Conservation (phyloP, 768 basidiomycete species). For the Panellus pusillus region DNA sequence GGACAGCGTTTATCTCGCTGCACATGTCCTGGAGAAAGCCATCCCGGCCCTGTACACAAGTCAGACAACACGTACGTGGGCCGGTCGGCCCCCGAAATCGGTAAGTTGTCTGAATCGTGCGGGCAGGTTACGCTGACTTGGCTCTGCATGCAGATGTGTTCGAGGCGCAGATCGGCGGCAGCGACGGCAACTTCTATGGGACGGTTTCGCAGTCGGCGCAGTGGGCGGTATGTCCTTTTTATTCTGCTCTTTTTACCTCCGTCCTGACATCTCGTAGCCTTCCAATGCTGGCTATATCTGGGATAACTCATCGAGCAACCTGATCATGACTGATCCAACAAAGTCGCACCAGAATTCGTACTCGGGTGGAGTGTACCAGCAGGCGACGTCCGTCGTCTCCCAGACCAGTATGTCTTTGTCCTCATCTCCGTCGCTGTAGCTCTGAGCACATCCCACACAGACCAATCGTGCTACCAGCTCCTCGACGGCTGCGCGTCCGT, state of each 20-base stretch:
- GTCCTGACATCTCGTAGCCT: constrained; percentile 30
- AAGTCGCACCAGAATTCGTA: constrained; percentile 42
- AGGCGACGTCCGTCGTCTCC: constrained; percentile 38
- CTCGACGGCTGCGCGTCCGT: constrained; percentile 42
- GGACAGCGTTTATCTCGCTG: constrained; percentile 61
- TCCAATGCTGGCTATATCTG: constrained; percentile 46
- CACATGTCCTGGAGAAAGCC: constrained; percentile 56
- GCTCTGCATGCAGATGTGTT: constrained; percentile 36
- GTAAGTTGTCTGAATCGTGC: too few species aligned
- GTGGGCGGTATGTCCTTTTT: constrained; percentile 34
- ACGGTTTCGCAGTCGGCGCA: constrained; percentile 56
- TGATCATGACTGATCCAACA: constrained; percentile 36
- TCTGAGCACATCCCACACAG: neutral
- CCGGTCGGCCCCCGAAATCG: constrained; percentile 59
- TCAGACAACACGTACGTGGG: constrained; percentile 50
- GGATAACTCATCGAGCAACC: constrained; percentile 35
- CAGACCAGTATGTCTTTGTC: constrained; percentile 22
- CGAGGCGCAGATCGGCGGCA: constrained; percentile 32
- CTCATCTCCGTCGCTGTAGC: constrained; percentile 17
- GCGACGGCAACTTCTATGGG: constrained; percentile 12
- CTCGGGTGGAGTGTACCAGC: constrained; percentile 44
- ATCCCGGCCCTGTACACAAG: constrained; percentile 51
- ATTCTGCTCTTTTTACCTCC: neutral
- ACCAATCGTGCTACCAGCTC: constrained; percentile 50
- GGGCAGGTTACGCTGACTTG: too few species aligned